phyloP scores from a whole-genome alignment of 768 basidiomycete genomes.

The Mycena metata region DNA sequence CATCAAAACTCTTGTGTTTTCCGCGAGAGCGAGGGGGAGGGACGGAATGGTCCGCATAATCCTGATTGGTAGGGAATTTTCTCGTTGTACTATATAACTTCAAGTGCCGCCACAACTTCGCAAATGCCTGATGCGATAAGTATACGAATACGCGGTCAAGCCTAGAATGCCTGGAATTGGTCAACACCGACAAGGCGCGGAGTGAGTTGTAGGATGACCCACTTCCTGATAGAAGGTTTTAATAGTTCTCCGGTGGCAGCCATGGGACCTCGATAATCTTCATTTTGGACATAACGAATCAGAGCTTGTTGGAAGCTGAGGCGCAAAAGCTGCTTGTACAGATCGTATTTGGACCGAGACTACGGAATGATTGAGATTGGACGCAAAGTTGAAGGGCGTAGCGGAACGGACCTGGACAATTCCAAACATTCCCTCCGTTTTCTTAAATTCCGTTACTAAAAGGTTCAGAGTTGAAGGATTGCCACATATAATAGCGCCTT shows the following conservation, averaged over 20 bases:
- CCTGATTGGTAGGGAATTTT: slow-evolving; percentile 42
- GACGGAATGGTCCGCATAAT: slow-evolving; percentile 23
- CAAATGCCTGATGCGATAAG: slow-evolving; percentile 55
- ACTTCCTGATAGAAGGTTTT: slow-evolving; percentile 68
- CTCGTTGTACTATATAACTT: slow-evolving; percentile 57
- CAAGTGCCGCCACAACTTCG: slow-evolving; percentile 69
- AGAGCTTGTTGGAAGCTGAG: slow-evolving; percentile 77
- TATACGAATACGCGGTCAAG: slow-evolving; percentile 49
- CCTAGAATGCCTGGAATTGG: slow-evolving; percentile 47
- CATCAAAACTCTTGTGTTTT: slow-evolving; percentile 58
- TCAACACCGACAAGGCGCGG: not conserved
- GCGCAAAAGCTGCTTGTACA: slow-evolving; percentile 84
- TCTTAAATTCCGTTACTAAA: slow-evolving; percentile 84
- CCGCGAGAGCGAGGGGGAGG: slow-evolving; percentile 31
- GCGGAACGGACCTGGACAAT: slow-evolving; percentile 74
- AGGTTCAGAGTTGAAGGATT: slow-evolving; percentile 89
- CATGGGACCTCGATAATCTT: slow-evolving; percentile 80
- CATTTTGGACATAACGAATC: slow-evolving; percentile 80
- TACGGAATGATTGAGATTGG: slow-evolving; percentile 46
- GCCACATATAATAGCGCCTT: slow-evolving; percentile 87
- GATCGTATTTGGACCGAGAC: slow-evolving; percentile 86
- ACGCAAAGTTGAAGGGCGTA: not conserved
- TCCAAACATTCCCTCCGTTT: slow-evolving; percentile 85
- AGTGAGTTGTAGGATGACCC: slow-evolving; percentile 35
- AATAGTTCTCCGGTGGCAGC: slow-evolving; percentile 72